Base-by-base conservation (phyloP, 768 basidiomycete species). In the Boletellus emodensis region DNA sequence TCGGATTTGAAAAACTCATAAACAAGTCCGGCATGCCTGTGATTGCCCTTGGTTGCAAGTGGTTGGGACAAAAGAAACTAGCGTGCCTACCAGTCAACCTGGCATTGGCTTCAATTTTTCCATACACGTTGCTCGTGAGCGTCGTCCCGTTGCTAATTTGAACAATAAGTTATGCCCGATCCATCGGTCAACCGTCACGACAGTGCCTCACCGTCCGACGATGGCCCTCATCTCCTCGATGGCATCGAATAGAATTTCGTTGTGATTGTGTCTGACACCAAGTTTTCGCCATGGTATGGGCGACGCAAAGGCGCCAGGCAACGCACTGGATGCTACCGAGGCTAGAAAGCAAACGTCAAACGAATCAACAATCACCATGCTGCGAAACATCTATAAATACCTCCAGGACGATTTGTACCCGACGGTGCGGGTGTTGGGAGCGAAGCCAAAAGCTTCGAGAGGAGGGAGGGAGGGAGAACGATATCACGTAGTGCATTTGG, bases 171-270 rank as follows among this genome's bases (percentile, higher is more conserved):
- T n/a, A 20, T 52, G 17, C 39, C 20, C 8, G n/a, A 43, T 15
- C 1, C 12, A 44, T 30, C 14, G 20, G 26, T 15, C n/a, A 20
- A 30, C 2, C 12, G n/a, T 20, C 26, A 9, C 14, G 46, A 37
- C 6, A 26, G 11, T 17, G 34, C 56, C 61, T 44, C 41, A 66
- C 66, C 70, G 55, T 37, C 65, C 65, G 46, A 59, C 58, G 41
- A 68, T 70, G 49, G 61, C 90, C 55, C 80, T 81, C 42, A 96
- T 72, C 44, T 87, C 82, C 67, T 98, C 95, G 0, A 80, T 75
- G 52, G 96, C 75, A 62, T 98, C 94, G 64, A 98, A 93, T 65
- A 91, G 90, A 15, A 96, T 85, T 67, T 98, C 94, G 61, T 96
- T 95, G 67, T 80, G 85, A 28, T 85, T 81, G 64, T 97, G 87